Conservation (phyloP, 164 flowering plant genomes). For the grape (Vitis vinifera) region DNA sequence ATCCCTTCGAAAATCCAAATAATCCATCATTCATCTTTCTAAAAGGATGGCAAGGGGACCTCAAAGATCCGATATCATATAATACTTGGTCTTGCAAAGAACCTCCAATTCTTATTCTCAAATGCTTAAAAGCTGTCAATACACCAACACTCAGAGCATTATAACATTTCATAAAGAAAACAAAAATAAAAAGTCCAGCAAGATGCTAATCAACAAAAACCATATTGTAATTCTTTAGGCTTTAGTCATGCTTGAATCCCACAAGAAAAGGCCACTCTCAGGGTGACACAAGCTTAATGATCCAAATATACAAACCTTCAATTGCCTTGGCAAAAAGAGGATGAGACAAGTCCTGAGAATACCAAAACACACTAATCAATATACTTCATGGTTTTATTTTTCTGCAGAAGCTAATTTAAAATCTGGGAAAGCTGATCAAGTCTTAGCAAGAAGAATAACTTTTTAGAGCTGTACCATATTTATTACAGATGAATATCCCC, state of each 20-base stretch:
- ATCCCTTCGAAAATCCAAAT: conserved; percentile 88
- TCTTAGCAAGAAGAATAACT: neutral
- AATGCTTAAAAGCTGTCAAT: conserved; percentile 59
- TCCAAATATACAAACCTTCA: conserved; percentile 49
- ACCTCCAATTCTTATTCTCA: conserved; percentile 89
- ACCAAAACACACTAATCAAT: conserved; percentile 3
- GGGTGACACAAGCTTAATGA: neutral
- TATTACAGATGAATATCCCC: conserved; percentile 64
- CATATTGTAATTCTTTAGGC: no score
- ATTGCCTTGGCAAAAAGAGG: conserved; percentile 70
- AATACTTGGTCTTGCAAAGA: conserved; percentile 87
- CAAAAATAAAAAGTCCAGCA: neutral
- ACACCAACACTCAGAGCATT: conserved; percentile 8
- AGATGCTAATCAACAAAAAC: neutral
- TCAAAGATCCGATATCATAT: conserved; percentile 57
- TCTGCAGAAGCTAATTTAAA: neutral
- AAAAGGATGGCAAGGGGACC: conserved; percentile 68
- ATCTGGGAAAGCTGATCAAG: neutral
- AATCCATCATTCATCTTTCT: conserved; percentile 47
- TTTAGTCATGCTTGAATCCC: neutral
- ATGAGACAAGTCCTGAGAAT: conserved; percentile 65
- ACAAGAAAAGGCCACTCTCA: neutral
- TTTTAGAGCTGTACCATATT: conserved; percentile 49
- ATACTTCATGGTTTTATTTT: neutral
- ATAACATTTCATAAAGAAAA: neutral